Conservation (phyloP, 257 asterid species). For the Voacanga thouarsii region DNA sequence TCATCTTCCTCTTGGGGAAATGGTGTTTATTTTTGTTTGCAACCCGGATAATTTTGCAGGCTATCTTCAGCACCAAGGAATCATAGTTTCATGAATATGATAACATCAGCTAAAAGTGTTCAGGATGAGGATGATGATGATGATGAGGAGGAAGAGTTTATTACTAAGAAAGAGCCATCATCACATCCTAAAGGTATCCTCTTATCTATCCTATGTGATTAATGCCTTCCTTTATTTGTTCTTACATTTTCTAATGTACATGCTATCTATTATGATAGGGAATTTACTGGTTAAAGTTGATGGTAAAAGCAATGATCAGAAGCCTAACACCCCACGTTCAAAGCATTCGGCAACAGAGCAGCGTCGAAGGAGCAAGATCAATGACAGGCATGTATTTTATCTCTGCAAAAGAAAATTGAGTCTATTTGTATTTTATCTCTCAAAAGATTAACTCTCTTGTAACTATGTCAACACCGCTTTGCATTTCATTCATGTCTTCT, state of each 20-base stretch:
- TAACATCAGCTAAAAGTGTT: constrained; percentile 58
- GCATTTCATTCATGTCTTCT: neutral
- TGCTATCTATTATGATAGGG: constrained; percentile 36
- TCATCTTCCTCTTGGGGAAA: constrained; percentile 1
- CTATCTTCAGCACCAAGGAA: constrained; percentile 63
- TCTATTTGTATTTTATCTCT: too few species aligned
- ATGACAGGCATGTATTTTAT: constrained; percentile 68
- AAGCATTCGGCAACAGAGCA: constrained; percentile 99
- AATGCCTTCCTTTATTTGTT: constrained; percentile 5
- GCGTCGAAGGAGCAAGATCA: constrained; percentile 98
- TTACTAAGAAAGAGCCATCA: constrained; percentile 65
- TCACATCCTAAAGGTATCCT: constrained; percentile 59
- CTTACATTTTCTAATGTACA: constrained; percentile 9
- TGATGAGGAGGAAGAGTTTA: constrained; percentile 66
- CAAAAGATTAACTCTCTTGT: too few species aligned
- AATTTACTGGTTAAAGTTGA: constrained; percentile 60
- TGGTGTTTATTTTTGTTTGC: neutral
- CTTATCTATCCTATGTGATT: constrained; percentile 2
- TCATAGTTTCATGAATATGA: constrained; percentile 73
- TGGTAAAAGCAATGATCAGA: constrained; percentile 60
- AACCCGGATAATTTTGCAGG: constrained; percentile 34
- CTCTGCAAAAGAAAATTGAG: neutral
- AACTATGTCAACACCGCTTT: neutral
- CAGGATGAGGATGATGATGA: constrained; percentile 79
- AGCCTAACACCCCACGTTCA: constrained; percentile 89